Base-by-base conservation (phyloP, 108 stramenopile species). In the Aureococcus anophagefferens region DNA sequence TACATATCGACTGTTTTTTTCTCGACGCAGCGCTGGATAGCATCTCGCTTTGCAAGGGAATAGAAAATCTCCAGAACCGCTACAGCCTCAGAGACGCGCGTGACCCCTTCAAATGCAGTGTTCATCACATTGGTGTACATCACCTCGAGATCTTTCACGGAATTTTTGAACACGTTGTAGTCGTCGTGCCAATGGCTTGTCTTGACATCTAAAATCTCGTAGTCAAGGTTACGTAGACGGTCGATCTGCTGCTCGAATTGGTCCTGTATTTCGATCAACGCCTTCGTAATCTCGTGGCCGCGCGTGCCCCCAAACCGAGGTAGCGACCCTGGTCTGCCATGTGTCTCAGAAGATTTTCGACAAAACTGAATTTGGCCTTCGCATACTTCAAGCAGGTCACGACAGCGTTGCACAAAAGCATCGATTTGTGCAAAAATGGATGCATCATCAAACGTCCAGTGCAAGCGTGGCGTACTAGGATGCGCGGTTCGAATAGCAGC, bases 361-460 rank as follows among this genome's bases (percentile, higher is more conserved):
- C 83, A 79, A 33, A 88, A 85, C 73, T 88, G 87, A 18, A 85
- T 76, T 69, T 87, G 86, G 0, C 81, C 83, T 35, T 81, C 82
- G 78, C 87, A 88, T 4, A 88, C 80, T 68, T 86, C 86, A 0
- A 85, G 73, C 51, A 88, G 84, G 75, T 88, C 87, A 1, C 76
- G 77, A 68, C 87, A 88, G 33, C 87, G 82, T 78, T 86, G 87
- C 32, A 80, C 82, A 36, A 88, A 88, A 21, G 87, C 85, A 37
- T 88, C 84, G 40, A 85, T 83, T 71, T 85, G 84, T 5, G 87
- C 87, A 34, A 88, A 88, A 5, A 88, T 83, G 46, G 76, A 80
- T 0, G 82, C 78, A 11, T 83, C 84, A 71, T 88, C 85, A 34
- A 86, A 83, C 65, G 74, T 64, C 84, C 84, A 85, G 28, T 67